Evolutionary conservation across 2,329 filamentous ascomycete genomes (phyloP).

Genomic region (Trichoderma sp.): DNA sequence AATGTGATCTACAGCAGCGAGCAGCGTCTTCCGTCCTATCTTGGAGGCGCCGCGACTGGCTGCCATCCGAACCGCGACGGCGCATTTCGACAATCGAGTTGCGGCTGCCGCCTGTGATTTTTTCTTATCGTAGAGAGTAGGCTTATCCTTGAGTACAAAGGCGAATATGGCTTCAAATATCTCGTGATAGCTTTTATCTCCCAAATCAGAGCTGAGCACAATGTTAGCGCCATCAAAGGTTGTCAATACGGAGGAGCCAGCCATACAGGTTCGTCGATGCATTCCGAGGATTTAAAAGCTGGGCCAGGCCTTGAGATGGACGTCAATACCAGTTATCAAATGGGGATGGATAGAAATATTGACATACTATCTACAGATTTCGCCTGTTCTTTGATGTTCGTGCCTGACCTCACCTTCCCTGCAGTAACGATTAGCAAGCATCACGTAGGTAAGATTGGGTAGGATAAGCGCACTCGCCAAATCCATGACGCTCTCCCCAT

Average conservation of each 20-base stretch:
- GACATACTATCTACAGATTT: constrained; percentile 45
- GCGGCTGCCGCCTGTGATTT: constrained; percentile 51
- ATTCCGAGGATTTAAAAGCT: constrained; percentile 43
- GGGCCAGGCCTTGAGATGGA: constrained; percentile 32
- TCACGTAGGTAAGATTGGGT: not conserved
- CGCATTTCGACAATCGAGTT: constrained; percentile 66
- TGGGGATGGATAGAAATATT: not conserved
- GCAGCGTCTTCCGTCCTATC: constrained; percentile 75
- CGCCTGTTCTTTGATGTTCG: constrained; percentile 41
- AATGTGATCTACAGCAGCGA: constrained; percentile 78
- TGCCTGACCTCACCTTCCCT: constrained; percentile 41
- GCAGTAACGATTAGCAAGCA: not conserved
- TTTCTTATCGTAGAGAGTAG: constrained; percentile 58
- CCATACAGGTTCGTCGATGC: constrained; percentile 42
- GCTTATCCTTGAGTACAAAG: constrained; percentile 67
- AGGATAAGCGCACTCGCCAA: constrained; percentile 36
- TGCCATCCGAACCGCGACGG: constrained; percentile 69
- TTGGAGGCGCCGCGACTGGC: constrained; percentile 68
- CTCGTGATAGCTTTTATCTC: constrained; percentile 76
- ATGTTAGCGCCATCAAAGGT: constrained; percentile 25
- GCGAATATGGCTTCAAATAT: constrained; percentile 81
- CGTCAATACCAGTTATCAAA: not conserved
- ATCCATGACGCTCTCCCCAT: constrained; percentile 39
- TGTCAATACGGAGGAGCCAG: constrained; percentile 33
- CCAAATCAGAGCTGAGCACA: constrained; percentile 48